Percentiles rank a stretch among this genome's conserved stretches.
phyloP scores from a whole-genome alignment of 2,329 filamentous ascomycete species.

The Pestalotiopsis fici region DNA sequence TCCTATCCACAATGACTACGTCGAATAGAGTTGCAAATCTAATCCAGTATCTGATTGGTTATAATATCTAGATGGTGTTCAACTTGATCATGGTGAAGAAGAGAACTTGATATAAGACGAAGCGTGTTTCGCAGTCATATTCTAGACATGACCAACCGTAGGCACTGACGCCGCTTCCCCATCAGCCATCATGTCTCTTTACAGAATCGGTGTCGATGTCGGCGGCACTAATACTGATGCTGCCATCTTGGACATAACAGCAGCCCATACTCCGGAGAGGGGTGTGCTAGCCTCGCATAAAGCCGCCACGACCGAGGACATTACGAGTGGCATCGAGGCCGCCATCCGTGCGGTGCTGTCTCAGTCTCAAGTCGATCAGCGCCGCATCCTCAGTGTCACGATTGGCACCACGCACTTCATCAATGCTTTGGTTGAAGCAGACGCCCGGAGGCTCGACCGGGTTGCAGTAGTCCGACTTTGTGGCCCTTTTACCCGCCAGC shows the following conservation, averaged over 20 bases:
- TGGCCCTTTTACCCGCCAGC: conserved; percentile 1
- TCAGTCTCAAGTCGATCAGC: background rate
- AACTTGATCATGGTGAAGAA: background rate
- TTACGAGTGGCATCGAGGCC: conserved; percentile 7
- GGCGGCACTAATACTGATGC: conserved; percentile 35
- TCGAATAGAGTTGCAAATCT: background rate
- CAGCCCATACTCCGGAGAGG: background rate
- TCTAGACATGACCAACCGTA: background rate
- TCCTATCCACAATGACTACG: background rate
- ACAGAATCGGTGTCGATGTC: conserved; percentile 32
- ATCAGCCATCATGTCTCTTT: background rate
- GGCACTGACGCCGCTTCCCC: background rate
- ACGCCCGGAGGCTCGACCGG: background rate
- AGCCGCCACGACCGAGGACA: conserved; percentile 6
- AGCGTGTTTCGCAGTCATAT: background rate
- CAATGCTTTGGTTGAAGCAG: conserved; percentile 6
- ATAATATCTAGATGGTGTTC: background rate
- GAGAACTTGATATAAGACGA: background rate
- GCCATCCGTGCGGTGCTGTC: conserved; percentile 1
- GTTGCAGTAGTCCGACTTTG: conserved; percentile 3
- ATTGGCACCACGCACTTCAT: conserved; percentile 9
- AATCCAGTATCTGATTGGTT: background rate
- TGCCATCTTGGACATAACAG: conserved; percentile 6
- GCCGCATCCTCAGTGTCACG: background rate
- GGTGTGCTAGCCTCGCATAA: conserved; percentile 4